A percentile compares a stretch with the other conserved stretches of the same genome.
phyloP scores from a whole-genome alignment of 163 green algal genomes.

The Chlamydomonas reinhardtii region DNA sequence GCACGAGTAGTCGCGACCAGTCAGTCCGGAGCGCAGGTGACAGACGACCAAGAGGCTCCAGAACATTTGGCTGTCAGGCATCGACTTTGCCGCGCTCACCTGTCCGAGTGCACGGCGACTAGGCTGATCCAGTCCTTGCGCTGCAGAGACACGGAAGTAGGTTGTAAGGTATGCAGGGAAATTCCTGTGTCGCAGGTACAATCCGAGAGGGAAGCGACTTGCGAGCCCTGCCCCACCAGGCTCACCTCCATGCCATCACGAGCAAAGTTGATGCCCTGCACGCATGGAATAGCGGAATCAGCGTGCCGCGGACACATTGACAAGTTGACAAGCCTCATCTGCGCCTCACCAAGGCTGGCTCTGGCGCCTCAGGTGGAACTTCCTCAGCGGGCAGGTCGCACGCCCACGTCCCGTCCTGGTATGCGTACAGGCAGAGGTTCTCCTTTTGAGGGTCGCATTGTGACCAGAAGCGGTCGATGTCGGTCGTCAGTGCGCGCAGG shows the following conservation, averaged over 20 bases:
- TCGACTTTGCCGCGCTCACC: background rate
- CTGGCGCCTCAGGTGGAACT: slow-evolving; percentile 95
- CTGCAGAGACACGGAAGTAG: background rate
- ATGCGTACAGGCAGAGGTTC: slow-evolving; percentile 90
- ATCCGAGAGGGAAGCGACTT: no score
- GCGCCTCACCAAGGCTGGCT: slow-evolving; percentile 84
- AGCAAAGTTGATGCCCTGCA: slow-evolving; percentile 97
- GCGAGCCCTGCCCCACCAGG: background rate
- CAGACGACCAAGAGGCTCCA: no score
- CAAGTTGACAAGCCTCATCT: background rate
- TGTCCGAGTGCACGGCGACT: slow-evolving; percentile 96
- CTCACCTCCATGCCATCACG: slow-evolving; percentile 82
- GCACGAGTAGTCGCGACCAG: no score
- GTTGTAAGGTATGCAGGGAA: background rate
- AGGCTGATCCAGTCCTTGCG: slow-evolving; percentile 95
- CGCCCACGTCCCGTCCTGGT: slow-evolving; percentile 90
- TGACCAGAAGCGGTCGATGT: slow-evolving; percentile 77
- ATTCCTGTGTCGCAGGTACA: no score
- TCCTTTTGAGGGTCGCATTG: slow-evolving; percentile 82
- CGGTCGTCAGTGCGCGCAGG: slow-evolving; percentile 21
- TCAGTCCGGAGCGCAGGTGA: no score
- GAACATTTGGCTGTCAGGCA: no score
- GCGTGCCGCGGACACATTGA: background rate
- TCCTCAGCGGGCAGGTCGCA: slow-evolving; percentile 96
- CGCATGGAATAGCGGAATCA: background rate